Percentiles rank a stretch among this genome's conserved stretches.
Evolutionary conservation across 345 rosid species (phyloP).

Genomic region (Hevea brasiliensis): DNA sequence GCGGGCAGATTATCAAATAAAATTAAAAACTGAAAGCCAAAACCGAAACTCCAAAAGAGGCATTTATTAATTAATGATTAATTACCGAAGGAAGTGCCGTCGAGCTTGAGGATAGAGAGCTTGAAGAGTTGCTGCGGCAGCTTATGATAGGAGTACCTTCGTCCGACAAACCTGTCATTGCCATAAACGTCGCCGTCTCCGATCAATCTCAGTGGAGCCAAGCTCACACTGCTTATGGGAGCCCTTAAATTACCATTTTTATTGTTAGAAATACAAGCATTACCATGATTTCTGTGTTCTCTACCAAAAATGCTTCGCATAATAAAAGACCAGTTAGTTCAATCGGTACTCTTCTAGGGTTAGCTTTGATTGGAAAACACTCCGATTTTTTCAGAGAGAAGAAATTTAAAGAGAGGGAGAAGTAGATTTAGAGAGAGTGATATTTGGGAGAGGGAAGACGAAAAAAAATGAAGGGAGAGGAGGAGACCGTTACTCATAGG

Average conservation of each 20-base stretch:
- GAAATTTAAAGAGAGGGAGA: not conserved
- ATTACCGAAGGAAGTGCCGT: constrained; percentile 18
- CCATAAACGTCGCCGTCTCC: constrained; percentile 13
- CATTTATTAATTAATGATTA: not conserved
- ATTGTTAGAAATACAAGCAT: not conserved
- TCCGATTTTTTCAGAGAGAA: not conserved
- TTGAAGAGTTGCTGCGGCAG: constrained; percentile 14
- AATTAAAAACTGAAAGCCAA: too few relatives aligned
- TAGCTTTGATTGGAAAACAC: too few relatives aligned
- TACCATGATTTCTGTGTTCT: not conserved
- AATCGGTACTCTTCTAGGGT: not conserved
- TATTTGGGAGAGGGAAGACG: not conserved
- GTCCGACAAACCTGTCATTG: not conserved
- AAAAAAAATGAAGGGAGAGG: not conserved
- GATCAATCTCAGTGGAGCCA: constrained; percentile 28
- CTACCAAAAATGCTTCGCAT: constrained; percentile 13
- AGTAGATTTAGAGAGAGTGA: not conserved
- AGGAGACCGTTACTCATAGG: constrained; percentile 8
- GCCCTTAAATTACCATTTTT: constrained; percentile 10
- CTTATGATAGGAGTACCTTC: constrained; percentile 15
- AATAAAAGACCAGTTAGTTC: not conserved
- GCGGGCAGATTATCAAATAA: not conserved
- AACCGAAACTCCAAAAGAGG: too few relatives aligned
- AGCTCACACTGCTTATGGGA: constrained; percentile 36
- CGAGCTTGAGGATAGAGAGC: constrained; percentile 21